A percentile compares a stretch with the other conserved stretches of the same genome.
phyloP scores from a whole-genome alignment of 306 rosid species.

The Rubus idaeus region DNA sequence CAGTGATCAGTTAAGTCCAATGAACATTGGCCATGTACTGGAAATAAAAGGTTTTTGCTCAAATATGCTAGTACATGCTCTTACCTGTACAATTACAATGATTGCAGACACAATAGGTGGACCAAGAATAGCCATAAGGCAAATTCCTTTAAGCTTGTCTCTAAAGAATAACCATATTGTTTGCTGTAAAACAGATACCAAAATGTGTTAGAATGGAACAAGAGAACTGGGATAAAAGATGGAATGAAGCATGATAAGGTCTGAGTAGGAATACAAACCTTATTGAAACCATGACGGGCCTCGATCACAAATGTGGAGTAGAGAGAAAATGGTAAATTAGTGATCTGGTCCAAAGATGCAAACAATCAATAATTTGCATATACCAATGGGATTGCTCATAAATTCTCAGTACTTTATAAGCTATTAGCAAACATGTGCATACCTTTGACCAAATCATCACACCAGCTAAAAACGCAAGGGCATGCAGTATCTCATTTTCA shows the following conservation, averaged over 20 bases:
- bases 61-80: conserved; percentile 18
- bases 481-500: conserved; percentile 87
- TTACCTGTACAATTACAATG: conserved; percentile 84
- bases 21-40: conserved; percentile 15
- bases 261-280: conserved; percentile 45
- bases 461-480: conserved; percentile 81
- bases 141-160: conserved; percentile 81
- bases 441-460: conserved; percentile 95
- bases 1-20: background rate
- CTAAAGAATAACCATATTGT: conserved; percentile 87
- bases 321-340: conserved; percentile 88
- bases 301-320: conserved; percentile 97
- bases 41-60: conserved; percentile 10
- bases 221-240: conserved; percentile 11
- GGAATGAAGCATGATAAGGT: conserved; percentile 7
- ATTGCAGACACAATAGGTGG: conserved; percentile 94
- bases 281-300: conserved; percentile 91
- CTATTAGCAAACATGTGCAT: conserved; percentile 13
- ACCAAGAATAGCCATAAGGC: conserved; percentile 63
- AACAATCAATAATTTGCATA: conserved; percentile 4
- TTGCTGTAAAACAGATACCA: conserved; percentile 64
- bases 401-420: background rate
- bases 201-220: conserved; percentile 20
- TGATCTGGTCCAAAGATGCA: conserved; percentile 62
- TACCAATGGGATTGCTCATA: background rate